Evolutionary conservation across 2,329 filamentous ascomycete genomes (phyloP).

Genomic region (Ascochyta fabae): DNA sequence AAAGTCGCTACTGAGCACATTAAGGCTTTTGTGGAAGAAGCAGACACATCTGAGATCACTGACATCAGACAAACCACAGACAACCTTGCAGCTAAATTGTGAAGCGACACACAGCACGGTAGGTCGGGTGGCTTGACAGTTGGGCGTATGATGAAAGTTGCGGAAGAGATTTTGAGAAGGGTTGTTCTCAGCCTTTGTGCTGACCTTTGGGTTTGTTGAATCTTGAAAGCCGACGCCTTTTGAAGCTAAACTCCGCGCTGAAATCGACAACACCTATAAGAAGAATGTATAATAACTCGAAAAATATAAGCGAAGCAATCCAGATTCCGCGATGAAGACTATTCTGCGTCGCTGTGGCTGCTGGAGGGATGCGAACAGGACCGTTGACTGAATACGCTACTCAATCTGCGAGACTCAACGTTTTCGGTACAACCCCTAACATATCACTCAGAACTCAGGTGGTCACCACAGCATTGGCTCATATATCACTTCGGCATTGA

Average conservation of each 20-base stretch:
- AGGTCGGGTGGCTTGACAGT: background rate
- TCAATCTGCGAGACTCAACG: slow-evolving; percentile 5
- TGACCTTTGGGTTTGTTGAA: slow-evolving; percentile 1
- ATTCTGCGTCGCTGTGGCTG: slow-evolving; percentile 4
- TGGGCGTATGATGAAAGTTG: background rate
- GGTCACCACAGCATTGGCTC: slow-evolving; percentile 14
- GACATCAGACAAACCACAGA: slow-evolving; percentile 6
- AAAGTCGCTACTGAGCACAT: background rate
- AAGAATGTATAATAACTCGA: slow-evolving; percentile 6
- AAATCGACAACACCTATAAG: background rate
- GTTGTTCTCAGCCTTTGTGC: background rate
- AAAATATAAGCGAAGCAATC: background rate
- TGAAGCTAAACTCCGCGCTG: slow-evolving; percentile 1
- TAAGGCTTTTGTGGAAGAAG: background rate
- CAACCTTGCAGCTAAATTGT: slow-evolving; percentile 4
- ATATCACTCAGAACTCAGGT: background rate
- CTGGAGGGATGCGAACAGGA: background rate
- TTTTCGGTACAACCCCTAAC: background rate
- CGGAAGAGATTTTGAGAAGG: background rate
- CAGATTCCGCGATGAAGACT: slow-evolving; percentile 5
- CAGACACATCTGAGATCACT: background rate
- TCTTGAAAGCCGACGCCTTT: slow-evolving; percentile 4
- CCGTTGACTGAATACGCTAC: background rate
- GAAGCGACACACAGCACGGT: slow-evolving; percentile 10
- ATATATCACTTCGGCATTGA: slow-evolving; percentile 6